Percentiles rank a stretch among this genome's conserved stretches.
Evolutionary conservation across 164 flowering plant species (phyloP).

Genomic region (Hamamelis virginiana): DNA sequence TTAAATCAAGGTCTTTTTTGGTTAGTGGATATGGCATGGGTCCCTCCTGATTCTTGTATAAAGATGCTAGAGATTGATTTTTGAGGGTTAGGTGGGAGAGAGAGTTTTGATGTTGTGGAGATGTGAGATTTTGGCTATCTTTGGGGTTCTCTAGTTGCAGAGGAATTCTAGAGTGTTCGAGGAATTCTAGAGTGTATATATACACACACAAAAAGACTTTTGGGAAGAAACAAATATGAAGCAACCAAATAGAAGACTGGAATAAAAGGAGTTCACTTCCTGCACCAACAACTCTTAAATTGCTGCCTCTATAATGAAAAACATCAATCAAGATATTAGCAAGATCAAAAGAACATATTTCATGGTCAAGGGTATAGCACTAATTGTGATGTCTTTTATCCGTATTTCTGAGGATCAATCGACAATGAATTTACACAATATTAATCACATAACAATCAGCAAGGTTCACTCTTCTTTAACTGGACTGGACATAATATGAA

Average conservation of each 20-base stretch:
- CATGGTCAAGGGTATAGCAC: neutral
- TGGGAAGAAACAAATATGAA: too few species aligned
- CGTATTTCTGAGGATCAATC: neutral
- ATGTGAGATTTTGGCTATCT: too few species aligned
- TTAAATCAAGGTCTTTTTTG: too few species aligned
- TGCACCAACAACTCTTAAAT: neutral
- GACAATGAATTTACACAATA: neutral
- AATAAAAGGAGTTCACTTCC: neutral
- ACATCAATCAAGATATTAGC: neutral
- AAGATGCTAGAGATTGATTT: too few species aligned
- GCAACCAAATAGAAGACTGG: neutral
- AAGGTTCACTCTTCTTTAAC: neutral
- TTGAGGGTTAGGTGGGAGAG: too few species aligned
- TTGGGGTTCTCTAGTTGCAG: too few species aligned
- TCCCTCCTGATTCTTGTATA: too few species aligned
- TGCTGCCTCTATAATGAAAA: neutral
- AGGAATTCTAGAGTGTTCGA: too few species aligned
- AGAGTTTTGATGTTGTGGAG: too few species aligned
- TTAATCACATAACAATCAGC: neutral
- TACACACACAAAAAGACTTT: neutral
- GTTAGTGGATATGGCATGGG: too few species aligned
- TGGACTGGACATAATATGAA: neutral
- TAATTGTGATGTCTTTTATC: neutral
- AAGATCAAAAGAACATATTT: neutral
- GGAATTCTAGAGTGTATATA: too few species aligned